Evolutionary conservation across 805 yeast species (phyloP), one percentile per base, ranked within the genome.

Genomic region (Saccharomycopsis vini): DNA sequence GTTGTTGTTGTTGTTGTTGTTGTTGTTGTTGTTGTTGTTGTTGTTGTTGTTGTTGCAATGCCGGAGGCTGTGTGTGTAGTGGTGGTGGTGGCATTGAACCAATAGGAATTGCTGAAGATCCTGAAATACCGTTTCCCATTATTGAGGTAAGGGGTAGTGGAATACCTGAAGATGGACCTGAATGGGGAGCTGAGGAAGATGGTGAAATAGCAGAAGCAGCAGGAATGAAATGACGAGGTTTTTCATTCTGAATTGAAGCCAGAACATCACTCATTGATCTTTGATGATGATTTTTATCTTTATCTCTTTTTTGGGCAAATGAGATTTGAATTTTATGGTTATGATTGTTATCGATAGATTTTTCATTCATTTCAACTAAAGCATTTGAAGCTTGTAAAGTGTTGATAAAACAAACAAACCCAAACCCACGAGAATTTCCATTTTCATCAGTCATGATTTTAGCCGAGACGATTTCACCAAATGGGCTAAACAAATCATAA

Each of bases 351-450:
- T 67, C 67, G 45, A 76, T 56, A 47, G 66, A 69, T 52, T 64
- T 64, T 50, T 78, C 80, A 58, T 72, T 73, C 75, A 73, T 79
- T 42, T 72, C 79, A 38, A 74, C 72, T 50, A 89, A 66, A 0
- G 97, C 97, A 37, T 72, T 66, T 33, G 73, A 59, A 0, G 96
- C 84, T 58, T 92, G 98, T 39, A 87, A 95, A 50, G 85, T 88
- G 39, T 73, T 63, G 2, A 84, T 75, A 61, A 92, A 92, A 31
- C 95, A 81, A 13, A 88, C 98, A 62, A 92, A 92, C 3, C 98
- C 98, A 63, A 89, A 92, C 2, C 98, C 97, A 60, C 89, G 74
- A 2, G 96, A 86, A 37, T 81, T 71, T 5, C n/a, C n/a, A n/a
- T 83, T 75, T 29, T 81, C 77, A 57, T 89, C 96, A 32, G 70